Evolutionary conservation across 2,329 filamentous ascomycete species (phyloP).

Genomic region (Botryosphaeria dothidea): DNA sequence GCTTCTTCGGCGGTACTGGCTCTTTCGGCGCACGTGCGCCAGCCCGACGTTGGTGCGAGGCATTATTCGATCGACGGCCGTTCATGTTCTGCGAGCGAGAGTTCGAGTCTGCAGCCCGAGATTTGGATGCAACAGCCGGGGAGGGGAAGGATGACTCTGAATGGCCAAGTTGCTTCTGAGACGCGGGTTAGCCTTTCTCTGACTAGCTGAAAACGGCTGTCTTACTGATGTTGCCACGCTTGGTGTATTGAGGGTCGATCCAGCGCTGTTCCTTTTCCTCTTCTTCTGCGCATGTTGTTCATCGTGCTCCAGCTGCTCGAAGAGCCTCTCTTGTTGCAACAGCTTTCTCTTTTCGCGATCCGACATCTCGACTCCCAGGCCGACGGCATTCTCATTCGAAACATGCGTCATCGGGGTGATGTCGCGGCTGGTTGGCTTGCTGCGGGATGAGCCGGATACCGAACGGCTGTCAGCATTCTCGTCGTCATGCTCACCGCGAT

Average conservation of each 20-base stretch:
- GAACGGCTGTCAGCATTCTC: constrained; percentile 59
- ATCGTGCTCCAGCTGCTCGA: constrained; percentile 61
- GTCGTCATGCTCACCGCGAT: constrained; percentile 54
- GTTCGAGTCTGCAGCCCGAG: constrained; percentile 19
- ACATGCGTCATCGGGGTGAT: constrained; percentile 59
- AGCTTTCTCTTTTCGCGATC: constrained; percentile 65
- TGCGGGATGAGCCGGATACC: constrained; percentile 53
- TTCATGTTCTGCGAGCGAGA: constrained; percentile 16
- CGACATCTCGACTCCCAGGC: constrained; percentile 54
- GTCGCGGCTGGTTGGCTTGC: constrained; percentile 60
- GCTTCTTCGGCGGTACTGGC: constrained; percentile 36
- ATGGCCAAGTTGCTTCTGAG: constrained; percentile 39
- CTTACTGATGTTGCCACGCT: constrained; percentile 46
- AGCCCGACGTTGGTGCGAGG: constrained; percentile 24
- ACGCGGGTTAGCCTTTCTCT: constrained; percentile 21
- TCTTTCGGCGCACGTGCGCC: constrained; percentile 36
- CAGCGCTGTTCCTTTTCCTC: constrained; percentile 59
- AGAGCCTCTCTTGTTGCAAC: constrained; percentile 63
- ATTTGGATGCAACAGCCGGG: constrained; percentile 28
- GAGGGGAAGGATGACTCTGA: constrained; percentile 31
- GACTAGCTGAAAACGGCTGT: constrained; percentile 19
- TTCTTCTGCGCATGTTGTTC: constrained; percentile 54
- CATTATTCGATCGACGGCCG: constrained; percentile 15
- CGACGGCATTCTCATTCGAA: constrained; percentile 46
- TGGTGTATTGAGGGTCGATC: constrained; percentile 54